Base-by-base conservation (phyloP, 257 asterid species). In the Coffea canephora region DNA sequence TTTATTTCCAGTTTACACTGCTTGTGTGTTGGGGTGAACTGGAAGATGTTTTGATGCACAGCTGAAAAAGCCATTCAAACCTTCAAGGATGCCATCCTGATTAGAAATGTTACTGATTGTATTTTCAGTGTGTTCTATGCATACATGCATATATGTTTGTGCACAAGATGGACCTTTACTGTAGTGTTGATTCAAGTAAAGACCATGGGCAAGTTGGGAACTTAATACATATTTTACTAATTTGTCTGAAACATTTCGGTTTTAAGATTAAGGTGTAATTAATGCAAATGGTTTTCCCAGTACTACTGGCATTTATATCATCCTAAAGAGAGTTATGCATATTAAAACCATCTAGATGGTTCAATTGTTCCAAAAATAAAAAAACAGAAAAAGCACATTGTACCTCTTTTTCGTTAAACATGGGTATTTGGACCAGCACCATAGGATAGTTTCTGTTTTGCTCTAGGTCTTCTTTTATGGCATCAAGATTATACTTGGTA, bases 381-480 rank as follows among this genome's bases (percentile, higher is more conserved):
- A 6, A 23, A 46, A 79, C 76, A 52, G 50, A 21, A 73, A 59
- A 21, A 21, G 54, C 6, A 10, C 46, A 21, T 77, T 34, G 59
- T 89, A 94, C 98, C 98, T 94, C 97, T 79, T 87, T 89, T 72
- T 94, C 97, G 31, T 94, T 94, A 68, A 86, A 94, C 97, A 94
- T 94, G 11, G 97, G 98, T 80, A 94, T 90, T 79, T 94, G 98
- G 68, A 92, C 96, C 85, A 94, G 81, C 89, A 91, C 90, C 78
- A 50, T 89, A 16, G 94, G 96, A 78, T 87, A 84, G 83, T 86
- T 86, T 80, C 75, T 86, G 83, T 88, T 88, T 77, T 80, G 72
- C 87, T 89, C 91, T 43, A 89, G 77, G 83, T 92, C 97, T 76
- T 87, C 87, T 80, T 90, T 91, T 75, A 92, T 87, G 82, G 90